Evolutionary conservation across 1,284 basidiomycete species (phyloP).

Genomic region (Waitea zeae): DNA sequence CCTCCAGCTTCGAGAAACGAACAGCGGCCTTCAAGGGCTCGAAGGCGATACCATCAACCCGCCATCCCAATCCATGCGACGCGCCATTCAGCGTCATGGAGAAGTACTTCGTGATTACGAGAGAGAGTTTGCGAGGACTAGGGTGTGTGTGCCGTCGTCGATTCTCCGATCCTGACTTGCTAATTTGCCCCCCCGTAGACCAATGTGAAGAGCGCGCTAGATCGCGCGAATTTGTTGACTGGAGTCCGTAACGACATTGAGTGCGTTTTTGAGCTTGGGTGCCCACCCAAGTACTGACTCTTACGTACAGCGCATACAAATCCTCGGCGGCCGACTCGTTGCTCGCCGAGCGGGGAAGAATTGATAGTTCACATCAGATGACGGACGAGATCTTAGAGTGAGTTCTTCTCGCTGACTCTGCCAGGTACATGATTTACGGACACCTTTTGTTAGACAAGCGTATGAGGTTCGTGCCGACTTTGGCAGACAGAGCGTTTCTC

Average conservation of each 20-base stretch:
- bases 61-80: slow-evolving; percentile 71
- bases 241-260: slow-evolving; percentile 95
- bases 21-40: slow-evolving; percentile 54
- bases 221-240: slow-evolving; percentile 74
- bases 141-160: slow-evolving; percentile 32
- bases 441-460: slow-evolving; percentile 65
- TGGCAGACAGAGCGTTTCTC: slow-evolving; percentile 59
- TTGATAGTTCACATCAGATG: slow-evolving; percentile 91
- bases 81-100: slow-evolving; percentile 79
- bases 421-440: slow-evolving; percentile 5
- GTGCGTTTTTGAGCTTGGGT: slow-evolving; percentile 19
- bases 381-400: slow-evolving; percentile 85
- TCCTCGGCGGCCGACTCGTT: slow-evolving; percentile 77
- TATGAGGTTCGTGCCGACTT: slow-evolving; percentile 96
- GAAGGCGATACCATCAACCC: slow-evolving; percentile 58
- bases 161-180: slow-evolving; percentile 2
- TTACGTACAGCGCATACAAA: slow-evolving; percentile 66
- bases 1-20: slow-evolving; percentile 66
- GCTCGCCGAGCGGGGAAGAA: slow-evolving; percentile 72
- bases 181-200: slow-evolving; percentile 28
- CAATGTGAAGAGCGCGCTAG: slow-evolving; percentile 72
- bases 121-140: slow-evolving; percentile 70
- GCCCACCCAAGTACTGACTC: not conserved
- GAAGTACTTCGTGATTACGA: slow-evolving; percentile 83
- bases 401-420: slow-evolving; percentile 12